Evolutionary conservation across 768 basidiomycete genomes (phyloP), one percentile per base, ranked within the genome.

Genomic region (Leccinum ochraceum): DNA sequence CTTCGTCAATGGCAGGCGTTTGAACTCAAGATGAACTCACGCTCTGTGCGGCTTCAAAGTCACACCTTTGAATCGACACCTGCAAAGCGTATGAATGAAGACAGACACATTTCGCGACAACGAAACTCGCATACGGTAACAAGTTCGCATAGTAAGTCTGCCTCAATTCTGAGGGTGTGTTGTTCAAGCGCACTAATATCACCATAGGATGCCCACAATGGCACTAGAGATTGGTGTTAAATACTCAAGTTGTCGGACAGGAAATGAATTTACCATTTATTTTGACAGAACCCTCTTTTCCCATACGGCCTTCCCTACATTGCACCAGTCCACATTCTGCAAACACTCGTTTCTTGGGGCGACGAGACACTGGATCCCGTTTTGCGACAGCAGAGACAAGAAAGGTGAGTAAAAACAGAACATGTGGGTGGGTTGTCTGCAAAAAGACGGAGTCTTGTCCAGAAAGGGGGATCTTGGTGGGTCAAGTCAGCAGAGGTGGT

Each of bases 331-430:
- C 91, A 62, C 89, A 89, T 6, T 71, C 71, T 0, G 88, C 85
- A 74, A 91, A 93, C 0, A 89, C 75, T 52, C 83, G 86, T 60
- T 87, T 80, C 75, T 87, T 89, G 4, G 91, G 90, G 56, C 84
- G 87, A 26, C 88, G 79, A 44, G 90, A 92, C 0, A 88, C 83
- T 0, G 86, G 81, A 66, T 93, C 90, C 14, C 88, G 83, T 66
- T 90, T 90, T 0, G 87, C 82, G 1, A 83, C 76, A 5, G 82
- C 81, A 64, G 85, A 88, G 44, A 90, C 75, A 5, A 92, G 81
- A 69, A 87, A 92, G 0, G 84, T 86, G 5, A 92, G 77, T 13
- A 83, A 70, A 63, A 85, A 87, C 0, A 92, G 65, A 2, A 87
- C 72, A 5, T 86, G 82, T 0, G 90, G 89, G 64, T 90, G 89